Evolutionary conservation across 1,139 yeast species (phyloP).

Genomic region (Taiozyma sp.): DNA sequence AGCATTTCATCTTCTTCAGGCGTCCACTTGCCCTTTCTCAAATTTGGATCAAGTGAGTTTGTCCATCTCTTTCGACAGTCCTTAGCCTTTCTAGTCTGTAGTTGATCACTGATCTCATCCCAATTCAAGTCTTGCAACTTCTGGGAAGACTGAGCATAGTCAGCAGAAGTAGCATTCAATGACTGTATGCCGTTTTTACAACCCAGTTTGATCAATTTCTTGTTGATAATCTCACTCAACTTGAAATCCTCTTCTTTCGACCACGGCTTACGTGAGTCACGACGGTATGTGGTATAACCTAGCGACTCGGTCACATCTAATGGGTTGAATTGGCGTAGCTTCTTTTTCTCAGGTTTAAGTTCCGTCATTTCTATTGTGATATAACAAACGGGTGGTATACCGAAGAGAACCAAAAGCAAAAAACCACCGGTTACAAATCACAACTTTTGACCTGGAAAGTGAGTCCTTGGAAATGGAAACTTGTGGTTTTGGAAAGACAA

Average conservation of each 20-base stretch:
- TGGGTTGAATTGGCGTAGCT: conserved; percentile 47
- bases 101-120: conserved; percentile 55
- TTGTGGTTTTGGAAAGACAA: too few relatives aligned
- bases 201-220: conserved; percentile 27
- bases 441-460: too few relatives aligned
- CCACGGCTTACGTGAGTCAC: conserved; percentile 66
- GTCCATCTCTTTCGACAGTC: conserved; percentile 76
- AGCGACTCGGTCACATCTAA: conserved; percentile 64
- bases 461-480: too few relatives aligned
- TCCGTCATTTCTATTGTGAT: neutral
- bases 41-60: conserved; percentile 75
- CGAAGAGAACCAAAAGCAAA: neutral
- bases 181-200: conserved; percentile 28
- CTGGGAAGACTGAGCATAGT: conserved; percentile 21
- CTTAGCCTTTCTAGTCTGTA: conserved; percentile 52
- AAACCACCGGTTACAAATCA: neutral
- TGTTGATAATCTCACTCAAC: conserved; percentile 37
- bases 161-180: conserved; percentile 25
- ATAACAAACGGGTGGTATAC: neutral
- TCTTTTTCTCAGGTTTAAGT: conserved; percentile 12
- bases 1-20: conserved; percentile 71
- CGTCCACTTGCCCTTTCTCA: conserved; percentile 88
- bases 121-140: conserved; percentile 46
- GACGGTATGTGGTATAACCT: conserved; percentile 71
- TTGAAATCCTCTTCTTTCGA: conserved; percentile 55